These are phyloP conservation scores for Citeromyces hawaiiensis DNA, from an alignment of 1,139 yeast species.

Conservation along the genomic window DNA sequence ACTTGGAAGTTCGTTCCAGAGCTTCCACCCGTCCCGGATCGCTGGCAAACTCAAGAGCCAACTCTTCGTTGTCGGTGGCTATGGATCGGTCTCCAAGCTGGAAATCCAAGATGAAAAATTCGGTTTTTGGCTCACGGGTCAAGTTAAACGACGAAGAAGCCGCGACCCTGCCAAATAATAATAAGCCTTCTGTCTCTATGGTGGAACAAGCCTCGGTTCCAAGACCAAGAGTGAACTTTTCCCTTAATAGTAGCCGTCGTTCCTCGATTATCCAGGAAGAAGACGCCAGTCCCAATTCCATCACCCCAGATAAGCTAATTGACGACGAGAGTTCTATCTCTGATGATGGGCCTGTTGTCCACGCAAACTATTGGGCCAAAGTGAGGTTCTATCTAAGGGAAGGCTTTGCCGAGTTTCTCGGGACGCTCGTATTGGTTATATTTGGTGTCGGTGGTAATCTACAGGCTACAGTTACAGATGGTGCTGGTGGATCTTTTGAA, in stretches of 20 bases:
- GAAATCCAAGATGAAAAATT: background rate
- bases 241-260: slow-evolving; percentile 1
- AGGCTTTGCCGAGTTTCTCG: slow-evolving; percentile 30
- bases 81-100: background rate
- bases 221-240: background rate
- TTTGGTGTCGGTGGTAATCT: slow-evolving; percentile 34
- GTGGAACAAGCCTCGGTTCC: background rate
- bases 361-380: slow-evolving; percentile 1
- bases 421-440: slow-evolving; percentile 27
- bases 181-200: slow-evolving; percentile 1
- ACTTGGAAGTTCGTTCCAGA: background rate
- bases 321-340: background rate
- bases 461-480: slow-evolving; percentile 22
- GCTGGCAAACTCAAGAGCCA: background rate
- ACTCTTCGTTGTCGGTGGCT: background rate
- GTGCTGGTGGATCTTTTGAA: slow-evolving; percentile 24
- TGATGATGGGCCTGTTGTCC: background rate
- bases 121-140: slow-evolving; percentile 1
- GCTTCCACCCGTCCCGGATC: background rate
- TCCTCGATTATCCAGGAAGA: background rate
- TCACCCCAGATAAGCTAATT: background rate
- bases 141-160: background rate
- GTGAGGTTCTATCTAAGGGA: slow-evolving; percentile 12
- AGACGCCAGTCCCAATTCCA: background rate
- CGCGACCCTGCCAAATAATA: background rate